Conservation (phyloP, 176 grass and related monocot genomes). For the Saccharum spontaneum region DNA sequence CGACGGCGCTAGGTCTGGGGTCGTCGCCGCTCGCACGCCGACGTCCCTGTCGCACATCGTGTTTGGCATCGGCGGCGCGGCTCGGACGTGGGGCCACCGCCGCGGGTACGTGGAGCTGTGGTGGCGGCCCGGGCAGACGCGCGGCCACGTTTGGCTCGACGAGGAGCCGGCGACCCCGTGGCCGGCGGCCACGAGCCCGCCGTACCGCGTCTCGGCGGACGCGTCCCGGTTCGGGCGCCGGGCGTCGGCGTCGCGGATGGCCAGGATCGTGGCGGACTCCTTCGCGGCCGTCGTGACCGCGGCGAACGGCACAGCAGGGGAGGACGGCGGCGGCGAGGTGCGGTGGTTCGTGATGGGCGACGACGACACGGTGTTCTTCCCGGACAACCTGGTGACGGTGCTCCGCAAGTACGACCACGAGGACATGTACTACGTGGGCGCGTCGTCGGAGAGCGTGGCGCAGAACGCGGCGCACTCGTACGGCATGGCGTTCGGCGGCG, state of each 20-base stretch:
- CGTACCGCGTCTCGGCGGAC: conserved; percentile 73
- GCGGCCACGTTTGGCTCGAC: conserved; percentile 95
- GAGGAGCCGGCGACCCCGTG: conserved; percentile 43
- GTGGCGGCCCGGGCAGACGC: conserved; percentile 61
- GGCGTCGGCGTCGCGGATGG: conserved; percentile 72
- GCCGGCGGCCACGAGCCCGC: conserved; percentile 53
- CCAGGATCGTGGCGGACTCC: conserved; percentile 70
- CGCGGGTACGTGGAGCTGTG: conserved; percentile 80
- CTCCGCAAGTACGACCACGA: conserved; percentile 87
- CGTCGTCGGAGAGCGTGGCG: conserved; percentile 92
- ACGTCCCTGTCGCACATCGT: conserved; percentile 78
- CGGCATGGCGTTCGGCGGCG: conserved; percentile 91
- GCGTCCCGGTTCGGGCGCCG: conserved; percentile 73
- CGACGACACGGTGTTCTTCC: conserved; percentile 98
- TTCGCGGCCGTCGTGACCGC: conserved; percentile 37
- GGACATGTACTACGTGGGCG: conserved; percentile 90
- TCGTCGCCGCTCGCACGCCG: neutral
- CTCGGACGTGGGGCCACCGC: conserved; percentile 52
- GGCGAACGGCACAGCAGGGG: conserved; percentile 10
- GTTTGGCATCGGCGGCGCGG: conserved; percentile 80
- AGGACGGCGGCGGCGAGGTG: neutral
- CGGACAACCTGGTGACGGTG: conserved; percentile 70
- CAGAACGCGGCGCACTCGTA: conserved; percentile 89
- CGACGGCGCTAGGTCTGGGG: neutral
- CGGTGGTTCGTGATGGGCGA: conserved; percentile 98